phyloP scores from a whole-genome alignment of 768 basidiomycete species.

The Pholiota molesta region DNA sequence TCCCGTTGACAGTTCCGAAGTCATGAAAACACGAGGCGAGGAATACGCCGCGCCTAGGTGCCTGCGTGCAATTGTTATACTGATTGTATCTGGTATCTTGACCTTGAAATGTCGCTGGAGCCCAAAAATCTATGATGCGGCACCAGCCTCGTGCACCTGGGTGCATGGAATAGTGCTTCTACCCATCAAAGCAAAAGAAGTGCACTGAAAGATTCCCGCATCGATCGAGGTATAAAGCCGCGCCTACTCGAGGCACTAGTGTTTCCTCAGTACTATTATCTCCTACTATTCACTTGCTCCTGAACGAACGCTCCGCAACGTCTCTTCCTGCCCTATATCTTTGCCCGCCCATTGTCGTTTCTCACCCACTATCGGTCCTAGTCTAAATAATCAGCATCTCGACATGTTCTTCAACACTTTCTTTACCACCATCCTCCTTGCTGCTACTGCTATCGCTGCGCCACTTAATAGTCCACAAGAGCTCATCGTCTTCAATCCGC shows the following conservation, averaged over 20 bases:
- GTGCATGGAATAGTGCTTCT: slow-evolving; percentile 7
- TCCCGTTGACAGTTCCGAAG: neutral
- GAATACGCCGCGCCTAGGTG: slow-evolving; percentile 12
- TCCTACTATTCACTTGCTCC: slow-evolving; percentile 6
- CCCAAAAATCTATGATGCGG: slow-evolving; percentile 18
- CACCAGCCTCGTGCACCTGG: slow-evolving; percentile 19
- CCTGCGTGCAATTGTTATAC: neutral
- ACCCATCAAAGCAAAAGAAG: slow-evolving; percentile 9
- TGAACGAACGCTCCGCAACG: neutral
- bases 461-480: slow-evolving; percentile 26
- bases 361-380: slow-evolving; percentile 2
- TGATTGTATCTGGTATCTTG: slow-evolving; percentile 18
- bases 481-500: slow-evolving; percentile 42
- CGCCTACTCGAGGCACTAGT: neutral
- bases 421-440: slow-evolving; percentile 30
- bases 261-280: slow-evolving; percentile 16
- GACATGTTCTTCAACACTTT: slow-evolving; percentile 34
- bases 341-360: neutral
- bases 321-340: neutral
- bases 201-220: neutral
- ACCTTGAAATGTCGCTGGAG: slow-evolving; percentile 11
- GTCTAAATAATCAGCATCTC: slow-evolving; percentile 7
- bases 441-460: slow-evolving; percentile 27
- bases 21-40: slow-evolving; percentile 1
- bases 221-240: slow-evolving; percentile 18